These are phyloP conservation scores for Neckera pumila DNA, from an alignment of 225 moss, liverwort and hornwort species.

Conservation along the genomic window DNA sequence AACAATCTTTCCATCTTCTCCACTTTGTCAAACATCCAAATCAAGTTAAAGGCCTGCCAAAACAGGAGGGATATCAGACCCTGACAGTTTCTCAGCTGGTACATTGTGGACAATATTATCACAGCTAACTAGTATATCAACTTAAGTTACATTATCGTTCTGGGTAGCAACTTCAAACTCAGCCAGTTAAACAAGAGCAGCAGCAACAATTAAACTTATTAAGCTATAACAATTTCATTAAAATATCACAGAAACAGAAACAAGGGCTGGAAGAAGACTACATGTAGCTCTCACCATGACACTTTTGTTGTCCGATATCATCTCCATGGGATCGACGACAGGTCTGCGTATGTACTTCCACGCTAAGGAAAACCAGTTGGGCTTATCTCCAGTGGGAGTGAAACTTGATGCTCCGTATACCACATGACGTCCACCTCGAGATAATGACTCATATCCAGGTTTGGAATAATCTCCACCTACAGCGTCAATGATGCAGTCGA, in stretches of 20 bases:
- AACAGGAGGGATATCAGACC: neutral
- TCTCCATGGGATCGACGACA: slow-evolving; percentile 40
- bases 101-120: neutral
- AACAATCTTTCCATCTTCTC: slow-evolving; percentile 30
- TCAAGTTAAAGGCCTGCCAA: slow-evolving; percentile 42
- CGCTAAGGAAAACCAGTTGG: slow-evolving; percentile 4
- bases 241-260: neutral
- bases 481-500: slow-evolving; percentile 39
- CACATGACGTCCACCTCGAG: slow-evolving; percentile 35
- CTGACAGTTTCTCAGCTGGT: neutral
- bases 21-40: slow-evolving; percentile 52
- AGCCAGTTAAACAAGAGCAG: neutral
- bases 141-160: neutral
- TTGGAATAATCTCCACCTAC: slow-evolving; percentile 41
- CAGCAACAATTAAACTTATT: neutral
- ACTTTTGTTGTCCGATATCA: slow-evolving; percentile 47
- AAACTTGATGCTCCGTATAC: slow-evolving; percentile 39
- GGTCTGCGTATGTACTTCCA: slow-evolving; percentile 41
- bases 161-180: neutral
- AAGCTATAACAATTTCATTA: neutral
- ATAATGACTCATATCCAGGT: slow-evolving; percentile 34
- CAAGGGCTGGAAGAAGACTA: neutral
- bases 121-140: neutral
- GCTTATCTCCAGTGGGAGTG: slow-evolving; percentile 35
- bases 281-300: slow-evolving; percentile 19